Base-by-base conservation (phyloP, 1,284 basidiomycete genomes). In the Cystobasidium pallidum region DNA sequence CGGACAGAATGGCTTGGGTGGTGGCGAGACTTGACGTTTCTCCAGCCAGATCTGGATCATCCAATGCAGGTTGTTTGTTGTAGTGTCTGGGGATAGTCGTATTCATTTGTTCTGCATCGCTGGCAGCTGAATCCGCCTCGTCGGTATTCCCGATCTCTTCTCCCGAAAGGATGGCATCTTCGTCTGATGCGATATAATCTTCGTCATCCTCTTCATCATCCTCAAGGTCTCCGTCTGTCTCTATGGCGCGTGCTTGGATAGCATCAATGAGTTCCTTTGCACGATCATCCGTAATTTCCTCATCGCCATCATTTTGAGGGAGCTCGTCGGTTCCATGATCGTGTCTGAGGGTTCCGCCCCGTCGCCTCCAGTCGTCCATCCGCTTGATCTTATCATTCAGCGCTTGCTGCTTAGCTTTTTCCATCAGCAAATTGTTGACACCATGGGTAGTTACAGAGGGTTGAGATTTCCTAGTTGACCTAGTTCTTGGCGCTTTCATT, bases 131-230 rank as follows among this genome's bases (percentile, higher is more conserved):
- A 7, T 58, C 55, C 13, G n/a, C 58, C 34, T 71, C 59, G 28
- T 61, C 67, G 17, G 67, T 47, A 41, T 30, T 70, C 17, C 66
- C 66, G n/a, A 34, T 15, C 8, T 70, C 67, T 24, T 70, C 67
- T 7, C 45, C 67, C 3, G 67, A 70, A 21, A 59, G 32, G 13
- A 39, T 30, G 19, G 43, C 45, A 30, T 70, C 67, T 10, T 62
- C 67, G 24, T 61, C 67, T 30, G 67, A 70, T 21, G 43, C 67
- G 26, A 70, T 47, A 39, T 70, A 70, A 30, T 70, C 67, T 15
- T 52, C 67, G 36, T 70, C 67, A 28, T 59, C 66, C 19, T 70
- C 67, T 19, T 70, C 67, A 4, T 70, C 66, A 2, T 66, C 65
- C 3, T 54, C 63, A 49, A 32, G 57, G 15, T 28, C 36, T 24